Conservation (phyloP, 2,329 filamentous ascomycete genomes). For the Daldinia sp. region DNA sequence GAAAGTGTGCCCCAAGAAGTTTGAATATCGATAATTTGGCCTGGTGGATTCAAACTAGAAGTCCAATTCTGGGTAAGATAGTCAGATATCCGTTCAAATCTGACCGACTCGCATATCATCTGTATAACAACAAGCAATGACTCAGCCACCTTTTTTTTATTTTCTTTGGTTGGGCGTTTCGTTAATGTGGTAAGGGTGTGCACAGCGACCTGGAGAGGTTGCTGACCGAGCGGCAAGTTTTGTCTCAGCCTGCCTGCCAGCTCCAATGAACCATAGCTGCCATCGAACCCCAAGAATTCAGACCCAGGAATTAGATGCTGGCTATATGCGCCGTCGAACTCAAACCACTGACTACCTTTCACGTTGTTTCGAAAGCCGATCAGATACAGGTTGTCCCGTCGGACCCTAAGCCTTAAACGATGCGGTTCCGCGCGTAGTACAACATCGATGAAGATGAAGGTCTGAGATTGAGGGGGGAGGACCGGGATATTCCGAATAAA, state of each 20-base stretch:
- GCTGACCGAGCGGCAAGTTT: neutral
- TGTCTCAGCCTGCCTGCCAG: neutral
- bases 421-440: too few relatives aligned
- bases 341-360: too few relatives aligned
- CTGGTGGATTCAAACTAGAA: neutral
- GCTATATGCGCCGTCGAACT: too few relatives aligned
- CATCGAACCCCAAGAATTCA: neutral
- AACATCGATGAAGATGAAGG: too few relatives aligned
- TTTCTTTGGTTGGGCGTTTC: neutral
- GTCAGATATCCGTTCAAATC: neutral
- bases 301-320: too few relatives aligned
- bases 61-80: neutral
- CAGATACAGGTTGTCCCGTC: too few relatives aligned
- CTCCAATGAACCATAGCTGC: neutral
- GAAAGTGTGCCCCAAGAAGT: neutral
- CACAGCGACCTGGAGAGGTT: neutral
- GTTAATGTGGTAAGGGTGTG: neutral
- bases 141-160: too few relatives aligned
- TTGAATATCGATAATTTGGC: neutral
- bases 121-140: neutral
- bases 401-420: too few relatives aligned
- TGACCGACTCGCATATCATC: neutral
- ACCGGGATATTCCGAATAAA: too few relatives aligned
- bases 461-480: too few relatives aligned
- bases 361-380: too few relatives aligned